Evolutionary conservation across 768 basidiomycete species (phyloP), one percentile per base, ranked within the genome.

Genomic region (Tremella yokohamensis): DNA sequence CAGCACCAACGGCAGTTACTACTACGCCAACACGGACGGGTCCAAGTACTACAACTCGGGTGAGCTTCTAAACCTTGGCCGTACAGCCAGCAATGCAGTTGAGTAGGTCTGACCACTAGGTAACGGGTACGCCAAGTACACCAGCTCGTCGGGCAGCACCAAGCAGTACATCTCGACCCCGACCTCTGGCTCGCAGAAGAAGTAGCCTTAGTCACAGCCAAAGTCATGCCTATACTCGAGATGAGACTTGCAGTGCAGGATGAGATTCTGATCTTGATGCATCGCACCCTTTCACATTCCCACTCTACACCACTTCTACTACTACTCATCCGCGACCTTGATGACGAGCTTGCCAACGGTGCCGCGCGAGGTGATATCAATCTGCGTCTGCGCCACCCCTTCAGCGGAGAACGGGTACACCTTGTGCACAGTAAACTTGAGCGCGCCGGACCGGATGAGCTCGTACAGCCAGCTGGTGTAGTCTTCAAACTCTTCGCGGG

Each of bases 311-410:
- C n/a, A n/a, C 11, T 34, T 34, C 29, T 6, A 6, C 6, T 16
- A 18, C 22, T 45, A 45, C 42, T 45, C 42, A n/a, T 69, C 62
- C 18, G 65, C 70, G 18, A 90, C 81, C 73, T 88, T 89, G 64
- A 97, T 79, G 51, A 98, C 63, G 68, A 99, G 75, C 75, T 98
- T 99, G 2, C 94, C 94, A 1, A 81, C 82, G 9, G 90, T 89
- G 74, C 84, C 85, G 48, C 94, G 86, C 8, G 83, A 80, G 0
- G 82, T 82, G 58, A 97, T 80, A 70, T 94, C 92, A 12, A 65
- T 79, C 65, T 98, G 93, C 0, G 90, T 85, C 59, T 86, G 81
- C 67, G 79, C 81, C 12, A 86, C 84, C 0, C 88, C 90, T 56
- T 92, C 88, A 0, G 84, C 82, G 0, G 87, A 86, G 78, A 98